Percentiles rank a stretch among this genome's conserved stretches.
phyloP scores from a whole-genome alignment of 2,329 filamentous ascomycete species.

The Fusarium floridanum region DNA sequence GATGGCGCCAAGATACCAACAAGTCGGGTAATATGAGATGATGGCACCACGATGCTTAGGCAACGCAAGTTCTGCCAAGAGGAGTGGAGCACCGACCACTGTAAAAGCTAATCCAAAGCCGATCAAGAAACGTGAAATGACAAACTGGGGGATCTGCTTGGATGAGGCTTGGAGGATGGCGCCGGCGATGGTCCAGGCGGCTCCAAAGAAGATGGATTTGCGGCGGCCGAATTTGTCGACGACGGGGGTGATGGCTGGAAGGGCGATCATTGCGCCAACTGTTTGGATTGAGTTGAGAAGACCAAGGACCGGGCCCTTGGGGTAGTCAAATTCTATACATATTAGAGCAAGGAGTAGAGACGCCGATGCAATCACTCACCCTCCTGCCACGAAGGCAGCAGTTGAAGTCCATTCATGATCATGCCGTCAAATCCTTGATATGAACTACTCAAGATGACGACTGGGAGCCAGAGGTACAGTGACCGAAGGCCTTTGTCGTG shows the following conservation, averaged over 20 bases:
- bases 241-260: neutral
- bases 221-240: neutral
- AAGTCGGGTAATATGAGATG: neutral
- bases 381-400: neutral
- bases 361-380: neutral
- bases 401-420: neutral
- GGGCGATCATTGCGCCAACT: neutral
- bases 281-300: neutral
- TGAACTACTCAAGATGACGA: slow-evolving; percentile 2
- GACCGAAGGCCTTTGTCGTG: slow-evolving; percentile 12
- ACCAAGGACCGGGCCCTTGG: neutral
- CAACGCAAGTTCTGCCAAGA: neutral
- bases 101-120: neutral
- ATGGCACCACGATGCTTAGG: neutral
- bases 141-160: neutral
- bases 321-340: neutral
- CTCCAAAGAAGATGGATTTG: neutral
- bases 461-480: slow-evolving; percentile 7
- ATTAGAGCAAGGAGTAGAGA: no score
- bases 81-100: neutral
- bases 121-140: neutral
- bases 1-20: neutral
- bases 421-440: neutral
- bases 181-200: neutral
- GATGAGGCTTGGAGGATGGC: neutral